Evolutionary conservation across 106 monocot species (phyloP).

Genomic region (Phalaenopsis aphrodite): DNA sequence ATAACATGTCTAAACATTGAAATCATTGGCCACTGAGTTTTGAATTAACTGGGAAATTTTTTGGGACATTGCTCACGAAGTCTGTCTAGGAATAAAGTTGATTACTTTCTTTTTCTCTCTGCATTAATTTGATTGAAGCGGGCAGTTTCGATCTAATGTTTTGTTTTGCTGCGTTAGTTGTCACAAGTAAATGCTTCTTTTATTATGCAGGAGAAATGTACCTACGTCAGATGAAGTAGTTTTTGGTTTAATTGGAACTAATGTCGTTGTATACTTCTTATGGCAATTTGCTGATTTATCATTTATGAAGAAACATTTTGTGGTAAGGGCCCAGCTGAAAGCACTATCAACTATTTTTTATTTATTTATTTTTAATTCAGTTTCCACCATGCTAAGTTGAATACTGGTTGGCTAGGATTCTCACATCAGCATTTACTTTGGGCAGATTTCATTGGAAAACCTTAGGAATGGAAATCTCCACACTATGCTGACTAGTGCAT

Average conservation of each 20-base stretch:
- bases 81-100: no score
- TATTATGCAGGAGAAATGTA: slow-evolving; percentile 40
- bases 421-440: slow-evolving; percentile 6
- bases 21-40: no score
- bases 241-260: slow-evolving; percentile 59
- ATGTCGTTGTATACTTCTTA: slow-evolving; percentile 67
- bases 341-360: neutral
- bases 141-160: no score
- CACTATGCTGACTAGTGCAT: slow-evolving; percentile 80
- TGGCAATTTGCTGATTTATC: slow-evolving; percentile 60
- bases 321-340: slow-evolving; percentile 26
- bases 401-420: neutral
- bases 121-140: no score
- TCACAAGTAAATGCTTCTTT: neutral
- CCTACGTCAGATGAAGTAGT: slow-evolving; percentile 51
- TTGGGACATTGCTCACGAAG: no score
- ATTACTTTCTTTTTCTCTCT: no score
- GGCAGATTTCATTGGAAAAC: slow-evolving; percentile 83
- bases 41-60: no score
- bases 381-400: neutral
- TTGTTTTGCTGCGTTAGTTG: no score
- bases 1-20: no score
- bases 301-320: slow-evolving; percentile 81
- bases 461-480: slow-evolving; percentile 68
- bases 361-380: neutral